Conservation (phyloP, 768 basidiomycete species). For the Lactarius pseudohatsudake region DNA sequence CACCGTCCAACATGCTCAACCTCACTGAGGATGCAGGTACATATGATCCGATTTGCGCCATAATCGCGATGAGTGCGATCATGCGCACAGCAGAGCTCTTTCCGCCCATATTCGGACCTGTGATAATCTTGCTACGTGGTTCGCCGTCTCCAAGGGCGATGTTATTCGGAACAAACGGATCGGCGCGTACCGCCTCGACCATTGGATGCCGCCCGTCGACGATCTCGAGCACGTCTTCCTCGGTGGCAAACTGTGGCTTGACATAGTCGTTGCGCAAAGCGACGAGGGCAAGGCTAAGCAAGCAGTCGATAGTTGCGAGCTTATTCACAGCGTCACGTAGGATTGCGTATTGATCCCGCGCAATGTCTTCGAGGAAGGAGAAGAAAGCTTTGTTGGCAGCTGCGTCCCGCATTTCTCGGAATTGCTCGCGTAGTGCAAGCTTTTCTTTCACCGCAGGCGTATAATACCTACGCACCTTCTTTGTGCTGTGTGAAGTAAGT, state of each 20-base stretch:
- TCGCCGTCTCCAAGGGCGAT: conserved; percentile 58
- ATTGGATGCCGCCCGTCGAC: conserved; percentile 90
- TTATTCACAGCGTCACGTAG: conserved; percentile 77
- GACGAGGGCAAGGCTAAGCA: conserved; percentile 80
- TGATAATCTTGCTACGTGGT: conserved; percentile 66
- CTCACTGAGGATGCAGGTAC: conserved; percentile 78
- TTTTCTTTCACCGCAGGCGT: conserved; percentile 63
- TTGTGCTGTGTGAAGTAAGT: conserved; percentile 55
- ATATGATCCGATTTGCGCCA: conserved; percentile 92
- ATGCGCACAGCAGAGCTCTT: conserved; percentile 85
- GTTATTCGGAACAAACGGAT: conserved; percentile 87
- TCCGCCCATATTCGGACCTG: conserved; percentile 86
- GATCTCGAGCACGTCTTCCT: conserved; percentile 69
- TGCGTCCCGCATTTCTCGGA: conserved; percentile 66
- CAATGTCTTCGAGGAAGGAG: conserved; percentile 68
- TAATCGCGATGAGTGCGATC: conserved; percentile 70
- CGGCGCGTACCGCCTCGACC: conserved; percentile 72
- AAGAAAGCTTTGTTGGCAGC: conserved; percentile 67
- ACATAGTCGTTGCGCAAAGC: conserved; percentile 75
- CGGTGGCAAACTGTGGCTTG: conserved; percentile 70
- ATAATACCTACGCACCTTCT: conserved; percentile 67
- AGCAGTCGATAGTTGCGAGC: conserved; percentile 82
- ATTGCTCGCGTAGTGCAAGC: conserved; percentile 71
- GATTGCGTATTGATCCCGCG: conserved; percentile 62
- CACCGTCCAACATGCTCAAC: conserved; percentile 78